Base-by-base conservation (phyloP, 257 asterid genomes). In the Forsythia viridissima region DNA sequence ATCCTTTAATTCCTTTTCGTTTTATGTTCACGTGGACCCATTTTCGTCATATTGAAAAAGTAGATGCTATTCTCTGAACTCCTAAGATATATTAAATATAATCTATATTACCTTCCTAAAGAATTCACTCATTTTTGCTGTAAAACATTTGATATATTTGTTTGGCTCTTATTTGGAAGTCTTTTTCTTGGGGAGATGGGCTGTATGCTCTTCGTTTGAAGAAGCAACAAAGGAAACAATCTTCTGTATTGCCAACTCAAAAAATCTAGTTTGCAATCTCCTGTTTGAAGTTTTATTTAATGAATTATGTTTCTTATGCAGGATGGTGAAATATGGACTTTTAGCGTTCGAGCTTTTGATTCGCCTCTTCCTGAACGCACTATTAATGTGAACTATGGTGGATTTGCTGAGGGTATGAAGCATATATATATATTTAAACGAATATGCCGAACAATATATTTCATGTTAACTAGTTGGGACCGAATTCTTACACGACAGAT, bases 311-410 rank as follows among this genome's bases (percentile, higher is more conserved):
- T 65, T 84, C 80, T 78, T 75, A 40, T 80, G 68, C 94, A 96
- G 99, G 98, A 96, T 87, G 99, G 98, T 77, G 97, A 96, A 87
- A 87, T 88, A 46, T 96, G 99, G 99, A 96, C 97, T 77, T 92
- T 96, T 88, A 96, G 96, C 79, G 99, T 96, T 80, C 86, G 99
- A 74, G 92, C 93, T 66, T 96, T 90, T 82, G 96, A 86, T 76
- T 84, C 97, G 18, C 83, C 85, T 65, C 96, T 89, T 67, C 98
- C 98, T 0, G 97, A 92, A 44, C 87, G 75, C 86, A 96, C 98
- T 66, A 91, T 96, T 63, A 87, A 82, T 80, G 96, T 96, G 81
- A 96, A 89, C 86, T 96, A 96, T 75, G 99, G 84, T 1, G 98
- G 99, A 76, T 96, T 96, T 85, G 96, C 99, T 77, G 99, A 96